phyloP scores from a whole-genome alignment of 352 stramenopile genomes.

The Hyaloperonospora arabidopsidis region DNA sequence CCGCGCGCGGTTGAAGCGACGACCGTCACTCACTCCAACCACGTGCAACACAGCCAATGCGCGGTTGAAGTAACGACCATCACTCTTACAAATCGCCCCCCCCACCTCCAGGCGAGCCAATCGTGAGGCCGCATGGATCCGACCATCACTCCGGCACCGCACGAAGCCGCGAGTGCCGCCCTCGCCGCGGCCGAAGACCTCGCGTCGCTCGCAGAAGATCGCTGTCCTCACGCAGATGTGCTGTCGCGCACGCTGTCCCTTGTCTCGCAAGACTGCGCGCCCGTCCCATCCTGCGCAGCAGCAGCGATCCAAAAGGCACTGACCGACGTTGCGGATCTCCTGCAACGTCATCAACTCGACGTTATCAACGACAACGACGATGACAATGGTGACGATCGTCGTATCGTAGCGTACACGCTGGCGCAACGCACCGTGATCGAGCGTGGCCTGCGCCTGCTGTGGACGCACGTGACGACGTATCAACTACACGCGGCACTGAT shows the following conservation, averaged over 20 bases:
- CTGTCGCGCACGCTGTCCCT: slow-evolving; percentile 30
- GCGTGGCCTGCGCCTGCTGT: slow-evolving; percentile 38
- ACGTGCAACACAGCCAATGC: no score
- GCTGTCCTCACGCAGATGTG: slow-evolving; percentile 28
- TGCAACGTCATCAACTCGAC: slow-evolving; percentile 41
- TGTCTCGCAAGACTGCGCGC: slow-evolving; percentile 41
- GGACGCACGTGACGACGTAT: slow-evolving; percentile 53
- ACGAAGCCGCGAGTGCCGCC: slow-evolving; percentile 21
- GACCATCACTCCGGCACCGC: slow-evolving; percentile 14
- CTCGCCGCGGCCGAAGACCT: slow-evolving; percentile 20
- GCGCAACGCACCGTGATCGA: slow-evolving; percentile 32
- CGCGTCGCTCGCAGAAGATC: slow-evolving; percentile 12
- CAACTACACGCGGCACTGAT: slow-evolving; percentile 49
- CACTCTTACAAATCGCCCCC: no score
- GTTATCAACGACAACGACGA: slow-evolving; percentile 4
- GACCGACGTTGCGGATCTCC: slow-evolving; percentile 28
- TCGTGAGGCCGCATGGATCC: slow-evolving; percentile 14
- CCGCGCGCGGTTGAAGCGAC: no score
- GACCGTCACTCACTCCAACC: no score
- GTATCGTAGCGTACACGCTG: slow-evolving; percentile 9
- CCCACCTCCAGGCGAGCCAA: no score
- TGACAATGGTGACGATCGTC: no score
- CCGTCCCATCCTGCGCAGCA: slow-evolving; percentile 33
- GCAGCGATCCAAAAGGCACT: slow-evolving; percentile 35
- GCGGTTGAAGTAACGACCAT: no score